Percentiles rank a stretch among this genome's conserved stretches.
Evolutionary conservation across 441 rosid genomes (phyloP).

Genomic region (Arabidopsis lyrata): DNA sequence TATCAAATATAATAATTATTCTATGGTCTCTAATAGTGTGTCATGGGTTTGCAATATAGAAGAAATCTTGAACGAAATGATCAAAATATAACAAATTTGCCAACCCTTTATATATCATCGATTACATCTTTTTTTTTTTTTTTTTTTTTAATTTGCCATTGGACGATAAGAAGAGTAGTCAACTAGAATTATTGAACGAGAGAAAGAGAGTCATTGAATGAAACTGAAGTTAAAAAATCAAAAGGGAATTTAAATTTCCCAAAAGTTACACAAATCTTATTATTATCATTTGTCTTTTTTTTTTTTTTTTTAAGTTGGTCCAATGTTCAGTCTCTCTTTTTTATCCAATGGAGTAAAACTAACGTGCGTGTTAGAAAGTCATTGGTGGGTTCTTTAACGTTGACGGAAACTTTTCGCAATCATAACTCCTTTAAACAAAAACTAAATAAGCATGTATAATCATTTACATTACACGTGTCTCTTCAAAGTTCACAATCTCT

Average conservation of each 20-base stretch:
- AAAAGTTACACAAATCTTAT: conserved; percentile 3
- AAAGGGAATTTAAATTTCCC: background rate
- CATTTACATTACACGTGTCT: conserved; percentile 35
- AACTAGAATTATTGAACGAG: too few species aligned
- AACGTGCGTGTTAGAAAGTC: conserved; percentile 19
- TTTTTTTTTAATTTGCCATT: too few species aligned
- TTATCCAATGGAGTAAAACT: conserved; percentile 19
- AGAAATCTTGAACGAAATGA: too few species aligned
- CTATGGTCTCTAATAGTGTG: background rate
- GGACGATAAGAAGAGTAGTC: too few species aligned
- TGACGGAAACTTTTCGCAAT: conserved; percentile 34
- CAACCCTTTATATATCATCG: too few species aligned
- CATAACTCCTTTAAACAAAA: conserved; percentile 21
- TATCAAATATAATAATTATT: background rate
- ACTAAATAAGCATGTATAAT: conserved; percentile 3
- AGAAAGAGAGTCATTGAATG: conserved; percentile 10
- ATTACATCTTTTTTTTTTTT: too few species aligned
- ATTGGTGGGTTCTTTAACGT: conserved; percentile 34
- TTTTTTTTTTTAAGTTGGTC: background rate
- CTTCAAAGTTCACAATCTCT: background rate
- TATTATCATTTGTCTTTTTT: conserved; percentile 2
- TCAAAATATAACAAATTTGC: background rate
- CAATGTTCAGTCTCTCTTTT: conserved; percentile 12
- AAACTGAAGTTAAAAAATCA: conserved; percentile 27
- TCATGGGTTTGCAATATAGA: background rate